Evolutionary conservation across 257 asterid species (phyloP), one percentile per base, ranked within the genome.

Genomic region (Nicotiana attenuata): DNA sequence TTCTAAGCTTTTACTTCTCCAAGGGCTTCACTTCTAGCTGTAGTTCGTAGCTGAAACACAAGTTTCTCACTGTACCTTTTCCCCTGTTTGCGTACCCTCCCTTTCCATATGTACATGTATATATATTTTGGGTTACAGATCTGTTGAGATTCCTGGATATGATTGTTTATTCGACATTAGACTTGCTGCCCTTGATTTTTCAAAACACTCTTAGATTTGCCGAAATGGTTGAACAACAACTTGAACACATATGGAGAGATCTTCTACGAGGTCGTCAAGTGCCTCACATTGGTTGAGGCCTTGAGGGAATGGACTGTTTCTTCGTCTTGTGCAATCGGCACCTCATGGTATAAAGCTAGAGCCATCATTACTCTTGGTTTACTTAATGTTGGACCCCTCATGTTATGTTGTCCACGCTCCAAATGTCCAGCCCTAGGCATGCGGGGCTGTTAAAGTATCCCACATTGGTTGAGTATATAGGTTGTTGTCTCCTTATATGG

Each of bases 151-250:
- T 95, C 10, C 78, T 95, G 87, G 97, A 93, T 85, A 88, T 85
- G 90, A 65, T 89, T 78, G 98, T 98, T 15, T 87, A 85, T 88
- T 92, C 83, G 92, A 92, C 82, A 85, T 92, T 83, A 92, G 93
- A 82, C 88, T 93, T 80, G 96, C 92, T 91, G 93, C 90, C n/a
- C 83, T 92, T 90, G 96, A 96, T 87, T 93, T 92, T 64, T 89
- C 84, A 92, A 89, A 88, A 97, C 90, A 75, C 81, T 87, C 65
- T 52, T 92, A 84, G 97, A 93, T 88, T 89, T 93, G 82, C 98
- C 92, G 88, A 88, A 85, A 83, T 95, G 97, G 98, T 85, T 95
- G 90, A 86, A 64, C 84, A 77, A 86, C 66, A 91, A 88, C 78
- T 85, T 95, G 76, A 83, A 78, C 52, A 83, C 90, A 65, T 86